Evolutionary conservation across 345 rosid species (phyloP).

Genomic region (Euclidium syriacum): DNA sequence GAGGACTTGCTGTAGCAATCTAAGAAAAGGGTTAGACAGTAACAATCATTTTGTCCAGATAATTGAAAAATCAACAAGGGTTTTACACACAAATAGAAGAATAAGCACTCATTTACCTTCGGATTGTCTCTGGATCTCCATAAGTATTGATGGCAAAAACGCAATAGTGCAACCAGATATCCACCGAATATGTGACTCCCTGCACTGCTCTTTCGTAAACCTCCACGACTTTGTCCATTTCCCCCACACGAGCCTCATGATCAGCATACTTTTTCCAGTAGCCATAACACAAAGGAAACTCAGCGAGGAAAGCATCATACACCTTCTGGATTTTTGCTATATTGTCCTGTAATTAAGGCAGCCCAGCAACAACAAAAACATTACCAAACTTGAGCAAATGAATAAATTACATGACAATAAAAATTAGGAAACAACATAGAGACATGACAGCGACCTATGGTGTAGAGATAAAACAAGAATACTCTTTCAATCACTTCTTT

Average conservation of each 20-base stretch:
- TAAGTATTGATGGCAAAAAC: conserved; percentile 72
- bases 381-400: conserved; percentile 6
- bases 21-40: conserved; percentile 61
- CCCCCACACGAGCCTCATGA: conserved; percentile 84
- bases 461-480: not conserved
- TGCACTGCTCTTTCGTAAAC: conserved; percentile 92
- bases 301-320: conserved; percentile 87
- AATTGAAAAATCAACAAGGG: conserved; percentile 28
- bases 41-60: conserved; percentile 35
- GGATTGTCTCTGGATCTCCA: conserved; percentile 88
- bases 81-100: conserved; percentile 23
- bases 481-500: not conserved
- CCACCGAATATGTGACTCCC: conserved; percentile 96
- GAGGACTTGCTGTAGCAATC: conserved; percentile 66
- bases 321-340: conserved; percentile 74
- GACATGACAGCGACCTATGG: not conserved
- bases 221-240: conserved; percentile 91
- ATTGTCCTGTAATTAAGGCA: conserved; percentile 53
- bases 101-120: conserved; percentile 66
- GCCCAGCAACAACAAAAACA: not conserved
- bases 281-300: conserved; percentile 95
- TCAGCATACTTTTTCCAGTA: conserved; percentile 99
- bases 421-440: not conserved
- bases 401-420: not conserved
- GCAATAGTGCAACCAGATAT: conserved; percentile 94